These are phyloP conservation scores for Phialemonium atrogriseum DNA, from an alignment of 2,329 filamentous ascomycete species.

Conservation along the genomic window DNA sequence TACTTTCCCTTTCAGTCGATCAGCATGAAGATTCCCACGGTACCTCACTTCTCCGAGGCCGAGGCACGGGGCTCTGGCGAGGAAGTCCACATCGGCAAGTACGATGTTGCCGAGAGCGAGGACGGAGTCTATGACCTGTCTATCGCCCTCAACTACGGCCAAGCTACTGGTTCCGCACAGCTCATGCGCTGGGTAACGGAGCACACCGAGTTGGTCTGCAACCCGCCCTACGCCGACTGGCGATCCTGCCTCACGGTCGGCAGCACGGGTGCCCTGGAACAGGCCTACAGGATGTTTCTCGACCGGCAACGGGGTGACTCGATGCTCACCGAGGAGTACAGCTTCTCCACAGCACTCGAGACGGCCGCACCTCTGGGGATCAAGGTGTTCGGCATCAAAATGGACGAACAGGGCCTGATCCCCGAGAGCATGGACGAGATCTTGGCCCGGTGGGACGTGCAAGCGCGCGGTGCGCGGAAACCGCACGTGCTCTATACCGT, in stretches of 20 bases:
- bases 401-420: slow-evolving; percentile 46
- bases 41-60: slow-evolving; percentile 62
- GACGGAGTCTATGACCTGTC: slow-evolving; percentile 59
- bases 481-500: slow-evolving; percentile 53
- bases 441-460: slow-evolving; percentile 40
- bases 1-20: slow-evolving; percentile 89
- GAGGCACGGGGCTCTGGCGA: slow-evolving; percentile 54
- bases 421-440: slow-evolving; percentile 44
- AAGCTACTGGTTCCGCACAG: slow-evolving; percentile 78
- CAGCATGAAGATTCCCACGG: slow-evolving; percentile 61
- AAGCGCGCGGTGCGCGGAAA: slow-evolving; percentile 31
- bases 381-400: slow-evolving; percentile 38
- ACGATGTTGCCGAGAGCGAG: slow-evolving; percentile 57
- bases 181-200: slow-evolving; percentile 87
- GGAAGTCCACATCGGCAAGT: slow-evolving; percentile 65
- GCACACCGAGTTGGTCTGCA: slow-evolving; percentile 85
- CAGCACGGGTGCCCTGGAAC: slow-evolving; percentile 79
- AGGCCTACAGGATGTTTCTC: slow-evolving; percentile 74
- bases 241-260: slow-evolving; percentile 74
- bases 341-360: slow-evolving; percentile 67
- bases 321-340: slow-evolving; percentile 83
- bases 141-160: slow-evolving; percentile 88
- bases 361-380: slow-evolving; percentile 47
- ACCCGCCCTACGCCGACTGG: slow-evolving; percentile 89
- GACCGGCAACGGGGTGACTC: slow-evolving; percentile 61